These are phyloP conservation scores for Aurantiochytrium sp. DNA, from an alignment of 108 stramenopile genomes.

Conservation along the genomic window DNA sequence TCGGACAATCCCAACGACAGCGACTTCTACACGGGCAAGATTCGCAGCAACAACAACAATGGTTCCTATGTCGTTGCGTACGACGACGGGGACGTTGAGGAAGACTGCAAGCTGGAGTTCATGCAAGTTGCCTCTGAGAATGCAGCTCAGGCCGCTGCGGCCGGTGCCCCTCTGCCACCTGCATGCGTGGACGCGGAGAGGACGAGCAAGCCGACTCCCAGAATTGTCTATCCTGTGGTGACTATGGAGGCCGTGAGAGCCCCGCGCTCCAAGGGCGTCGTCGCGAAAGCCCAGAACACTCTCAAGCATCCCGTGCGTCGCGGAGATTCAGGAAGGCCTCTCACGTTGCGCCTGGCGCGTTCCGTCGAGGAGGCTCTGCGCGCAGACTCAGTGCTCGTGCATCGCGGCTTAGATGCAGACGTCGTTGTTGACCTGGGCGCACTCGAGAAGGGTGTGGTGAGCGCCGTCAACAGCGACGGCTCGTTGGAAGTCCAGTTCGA, in stretches of 20 bases:
- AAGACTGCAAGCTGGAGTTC: constrained; percentile 3
- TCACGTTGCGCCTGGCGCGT: not conserved
- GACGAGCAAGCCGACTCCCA: too few relatives aligned
- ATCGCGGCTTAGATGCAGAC: not conserved
- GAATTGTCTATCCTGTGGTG: too few relatives aligned
- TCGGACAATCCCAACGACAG: not conserved
- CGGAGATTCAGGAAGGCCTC: not conserved
- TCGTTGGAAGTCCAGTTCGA: not conserved
- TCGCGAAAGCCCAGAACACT: too few relatives aligned
- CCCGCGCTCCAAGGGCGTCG: too few relatives aligned
- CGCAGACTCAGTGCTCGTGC: not conserved
- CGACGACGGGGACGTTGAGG: not conserved
- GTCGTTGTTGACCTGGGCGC: not conserved
- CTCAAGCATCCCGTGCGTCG: too few relatives aligned
- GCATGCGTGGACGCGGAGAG: too few relatives aligned
- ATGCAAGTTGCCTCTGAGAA: not conserved
- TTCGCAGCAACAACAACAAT: not conserved
- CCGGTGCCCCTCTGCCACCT: too few relatives aligned
- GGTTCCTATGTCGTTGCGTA: not conserved
- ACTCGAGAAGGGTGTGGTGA: not conserved
- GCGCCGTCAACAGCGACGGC: not conserved
- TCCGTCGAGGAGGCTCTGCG: not conserved
- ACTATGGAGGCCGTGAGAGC: too few relatives aligned
- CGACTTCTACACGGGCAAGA: not conserved
- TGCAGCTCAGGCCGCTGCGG: too few relatives aligned